These are phyloP conservation scores for Canavalia gladiata DNA, from an alignment of 306 rosid species.

Conservation along the genomic window DNA sequence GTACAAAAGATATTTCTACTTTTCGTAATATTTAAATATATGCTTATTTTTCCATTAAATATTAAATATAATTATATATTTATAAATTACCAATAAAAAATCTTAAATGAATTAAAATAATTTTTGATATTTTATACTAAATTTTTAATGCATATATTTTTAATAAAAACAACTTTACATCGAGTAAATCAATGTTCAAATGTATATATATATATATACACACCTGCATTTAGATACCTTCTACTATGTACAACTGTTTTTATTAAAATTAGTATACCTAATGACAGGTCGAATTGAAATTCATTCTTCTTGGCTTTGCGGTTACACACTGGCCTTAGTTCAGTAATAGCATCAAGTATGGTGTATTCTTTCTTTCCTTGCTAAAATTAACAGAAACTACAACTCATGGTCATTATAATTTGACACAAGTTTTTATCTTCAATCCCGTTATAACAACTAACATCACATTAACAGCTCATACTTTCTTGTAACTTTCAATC, in stretches of 20 bases:
- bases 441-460: background rate
- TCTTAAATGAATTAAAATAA: no score
- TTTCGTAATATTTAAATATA: no score
- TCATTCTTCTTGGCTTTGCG: background rate
- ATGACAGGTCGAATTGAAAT: background rate
- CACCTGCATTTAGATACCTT: no score
- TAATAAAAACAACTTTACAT: no score
- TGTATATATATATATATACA: no score
- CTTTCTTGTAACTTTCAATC: background rate
- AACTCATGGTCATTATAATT: slow-evolving; percentile 23
- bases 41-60: no score
- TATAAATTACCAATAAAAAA: no score
- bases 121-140: no score
- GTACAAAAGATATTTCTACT: no score
- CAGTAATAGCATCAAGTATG: background rate
- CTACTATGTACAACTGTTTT: background rate
- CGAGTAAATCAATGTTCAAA: no score
- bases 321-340: slow-evolving; percentile 1
- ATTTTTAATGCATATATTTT: no score
- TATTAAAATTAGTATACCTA: background rate
- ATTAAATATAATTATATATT: no score
- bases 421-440: background rate
- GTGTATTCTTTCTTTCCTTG: background rate
- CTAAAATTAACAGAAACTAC: slow-evolving; percentile 35
- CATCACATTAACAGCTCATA: slow-evolving; percentile 27